A percentile compares a stretch with the other conserved stretches of the same genome.
These are phyloP conservation scores for Epichloe sibirici DNA, from an alignment of 2,329 filamentous ascomycete genomes.

Conservation along the genomic window DNA sequence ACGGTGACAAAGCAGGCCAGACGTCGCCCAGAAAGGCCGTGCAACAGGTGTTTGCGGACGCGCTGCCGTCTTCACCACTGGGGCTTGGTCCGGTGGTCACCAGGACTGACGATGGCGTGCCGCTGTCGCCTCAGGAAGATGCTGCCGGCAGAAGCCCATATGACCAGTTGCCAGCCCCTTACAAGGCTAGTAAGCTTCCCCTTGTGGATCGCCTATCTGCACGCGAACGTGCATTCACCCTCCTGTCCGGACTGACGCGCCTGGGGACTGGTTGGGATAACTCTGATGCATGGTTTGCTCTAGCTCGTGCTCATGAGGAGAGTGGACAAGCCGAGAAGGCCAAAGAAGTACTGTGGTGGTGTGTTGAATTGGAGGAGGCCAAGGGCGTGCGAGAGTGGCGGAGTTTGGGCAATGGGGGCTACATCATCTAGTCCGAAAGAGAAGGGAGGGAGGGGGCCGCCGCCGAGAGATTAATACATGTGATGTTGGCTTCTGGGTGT, in stretches of 20 bases:
- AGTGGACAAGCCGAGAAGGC: conserved; percentile 77
- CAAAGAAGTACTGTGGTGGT: conserved; percentile 94
- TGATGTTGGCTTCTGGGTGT: neutral
- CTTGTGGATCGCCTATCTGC: conserved; percentile 75
- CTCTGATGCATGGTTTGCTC: conserved; percentile 83
- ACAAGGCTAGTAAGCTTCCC: conserved; percentile 50
- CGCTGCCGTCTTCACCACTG: conserved; percentile 32
- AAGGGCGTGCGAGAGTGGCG: conserved; percentile 70
- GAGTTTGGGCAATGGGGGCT: conserved; percentile 53
- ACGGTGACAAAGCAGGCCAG: neutral
- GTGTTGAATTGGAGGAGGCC: conserved; percentile 83
- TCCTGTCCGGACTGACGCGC: conserved; percentile 74
- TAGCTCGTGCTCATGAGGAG: conserved; percentile 79
- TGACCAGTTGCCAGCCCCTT: conserved; percentile 36
- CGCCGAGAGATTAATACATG: neutral
- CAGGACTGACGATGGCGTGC: conserved; percentile 8
- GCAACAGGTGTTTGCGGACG: conserved; percentile 1
- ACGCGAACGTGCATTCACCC: conserved; percentile 74
- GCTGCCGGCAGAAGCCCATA: conserved; percentile 10
- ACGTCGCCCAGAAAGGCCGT: neutral
- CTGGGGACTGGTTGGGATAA: conserved; percentile 81
- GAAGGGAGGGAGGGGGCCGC: too few species aligned
- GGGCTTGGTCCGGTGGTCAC: conserved; percentile 28
- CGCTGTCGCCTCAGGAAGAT: conserved; percentile 12
- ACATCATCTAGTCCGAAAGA: conserved; percentile 32